Conservation (phyloP, 352 stramenopile species). For the Phytophthora quininea region DNA sequence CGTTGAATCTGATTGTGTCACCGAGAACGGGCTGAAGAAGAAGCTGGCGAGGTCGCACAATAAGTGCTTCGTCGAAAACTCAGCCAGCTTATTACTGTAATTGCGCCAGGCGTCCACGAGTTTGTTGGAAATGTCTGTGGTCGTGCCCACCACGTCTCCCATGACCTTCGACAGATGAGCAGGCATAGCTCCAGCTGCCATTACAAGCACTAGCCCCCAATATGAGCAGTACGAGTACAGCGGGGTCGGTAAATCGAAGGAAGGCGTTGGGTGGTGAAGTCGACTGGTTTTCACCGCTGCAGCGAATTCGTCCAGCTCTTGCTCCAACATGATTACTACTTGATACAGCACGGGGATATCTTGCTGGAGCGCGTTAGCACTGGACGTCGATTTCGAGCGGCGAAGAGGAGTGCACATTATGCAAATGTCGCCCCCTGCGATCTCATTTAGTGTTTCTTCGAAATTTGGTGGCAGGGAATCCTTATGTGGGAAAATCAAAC, state of each 20-base stretch:
- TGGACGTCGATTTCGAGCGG: slow-evolving; percentile 11
- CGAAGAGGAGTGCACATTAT: slow-evolving; percentile 45
- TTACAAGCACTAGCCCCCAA: slow-evolving; percentile 67
- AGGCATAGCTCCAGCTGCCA: slow-evolving; percentile 57
- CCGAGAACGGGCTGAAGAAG: slow-evolving; percentile 63
- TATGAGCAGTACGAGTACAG: slow-evolving; percentile 77
- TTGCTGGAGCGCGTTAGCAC: slow-evolving; percentile 56
- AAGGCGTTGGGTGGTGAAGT: slow-evolving; percentile 48
- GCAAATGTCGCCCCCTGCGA: slow-evolving; percentile 60
- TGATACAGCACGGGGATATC: slow-evolving; percentile 71
- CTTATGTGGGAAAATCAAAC: slow-evolving; percentile 79
- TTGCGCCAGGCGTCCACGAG: slow-evolving; percentile 62
- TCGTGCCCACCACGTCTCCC: slow-evolving; percentile 35
- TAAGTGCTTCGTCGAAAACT: slow-evolving; percentile 56
- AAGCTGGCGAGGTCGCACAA: slow-evolving; percentile 67
- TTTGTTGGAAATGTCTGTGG: slow-evolving; percentile 33
- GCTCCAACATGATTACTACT: slow-evolving; percentile 55
- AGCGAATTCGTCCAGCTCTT: slow-evolving; percentile 61
- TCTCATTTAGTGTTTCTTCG: slow-evolving; percentile 60
- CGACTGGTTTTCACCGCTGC: slow-evolving; percentile 74
- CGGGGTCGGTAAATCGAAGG: slow-evolving; percentile 23
- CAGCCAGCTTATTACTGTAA: slow-evolving; percentile 62
- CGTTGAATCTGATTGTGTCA: slow-evolving; percentile 8
- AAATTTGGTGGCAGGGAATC: slow-evolving; percentile 54
- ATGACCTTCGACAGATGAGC: slow-evolving; percentile 64